Evolutionary conservation across 805 yeast species (phyloP), one percentile per base, ranked within the genome.

Genomic region (Blastobotrys peoriensis): DNA sequence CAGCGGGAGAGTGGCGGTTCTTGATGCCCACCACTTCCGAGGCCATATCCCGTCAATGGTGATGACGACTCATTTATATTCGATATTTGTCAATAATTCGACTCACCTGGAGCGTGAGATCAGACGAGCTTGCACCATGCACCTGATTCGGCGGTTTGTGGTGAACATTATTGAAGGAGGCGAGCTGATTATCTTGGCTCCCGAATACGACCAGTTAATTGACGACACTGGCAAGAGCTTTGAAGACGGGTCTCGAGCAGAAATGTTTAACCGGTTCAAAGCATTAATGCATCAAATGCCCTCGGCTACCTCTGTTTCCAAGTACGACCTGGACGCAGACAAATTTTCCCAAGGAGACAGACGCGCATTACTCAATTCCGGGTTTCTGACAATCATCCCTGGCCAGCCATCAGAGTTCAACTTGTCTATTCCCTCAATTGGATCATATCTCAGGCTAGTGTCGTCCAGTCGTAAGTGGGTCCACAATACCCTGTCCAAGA

Each of bases 51-150:
- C 70, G 2, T 61, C 59, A 4, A 40, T 61, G 22, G 66, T 60
- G 9, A 51, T 57, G 46, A 46, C 58, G 6, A 56, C 59, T 13
- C 69, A 66, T 28, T 40, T 67, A 13, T 61, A 65, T 42, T 66
- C 69, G 2, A 49, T 67, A 2, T 64, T 54, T 44, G 62, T 66
- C 1, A 47, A 50, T 16, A 46, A 55, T n/a, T 57, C 67, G 2
- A 68, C 72, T 2, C 50, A 46, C 18, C 60, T 68, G 1, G 72
- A 67, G 38, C 59, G 66, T 1, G 62, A 56, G 23, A 37, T 67
- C 5, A 52, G 47, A 19, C 34, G 47, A 18, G 52, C 53, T 13
- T 46, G 49, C 22, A 44, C 47, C n/a, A 38, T 35, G 2, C 66
- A 66, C 3, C 28, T 30, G 6, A 43, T 66, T 4, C 44, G 66